phyloP scores from a whole-genome alignment of 192 early-diverging fungal genomes.

The Globomyces pollinis-pini region DNA sequence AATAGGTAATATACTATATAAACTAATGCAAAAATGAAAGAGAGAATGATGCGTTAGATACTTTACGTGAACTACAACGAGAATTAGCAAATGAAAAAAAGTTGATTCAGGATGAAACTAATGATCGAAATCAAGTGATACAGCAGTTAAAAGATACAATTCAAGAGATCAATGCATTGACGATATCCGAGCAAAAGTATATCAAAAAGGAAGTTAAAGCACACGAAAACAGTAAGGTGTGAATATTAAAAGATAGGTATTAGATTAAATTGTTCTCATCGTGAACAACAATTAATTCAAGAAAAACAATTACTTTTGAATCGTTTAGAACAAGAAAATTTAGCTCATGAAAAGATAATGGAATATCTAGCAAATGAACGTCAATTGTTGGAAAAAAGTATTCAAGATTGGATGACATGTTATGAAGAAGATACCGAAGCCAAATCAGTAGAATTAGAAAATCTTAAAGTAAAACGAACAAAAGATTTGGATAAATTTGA shows the following conservation, averaged over 20 bases:
- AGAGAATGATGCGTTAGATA: constrained; percentile 43
- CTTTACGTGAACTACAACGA: constrained; percentile 42
- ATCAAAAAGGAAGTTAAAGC: constrained; percentile 59
- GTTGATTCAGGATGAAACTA: constrained; percentile 47
- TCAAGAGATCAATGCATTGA: constrained; percentile 55
- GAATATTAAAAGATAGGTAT: too few relatives aligned
- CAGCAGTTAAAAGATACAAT: constrained; percentile 61
- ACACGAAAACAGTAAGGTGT: constrained; percentile 51
- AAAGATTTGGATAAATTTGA: constrained; percentile 50
- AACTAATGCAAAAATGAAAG: too few relatives aligned
- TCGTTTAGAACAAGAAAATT: constrained; percentile 36
- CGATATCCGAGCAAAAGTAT: constrained; percentile 52
- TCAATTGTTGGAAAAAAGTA: constrained; percentile 39
- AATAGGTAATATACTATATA: constrained; percentile 25
- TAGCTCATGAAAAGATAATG: constrained; percentile 45
- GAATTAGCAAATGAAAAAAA: constrained; percentile 43
- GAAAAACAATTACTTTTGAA: constrained; percentile 29
- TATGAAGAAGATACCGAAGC: constrained; percentile 59
- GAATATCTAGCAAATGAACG: constrained; percentile 44
- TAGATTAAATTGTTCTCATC: constrained; percentile 27
- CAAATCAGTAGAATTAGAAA: constrained; percentile 43
- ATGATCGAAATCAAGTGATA: constrained; percentile 52
- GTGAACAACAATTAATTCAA: constrained; percentile 26
- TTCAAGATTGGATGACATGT: constrained; percentile 55
- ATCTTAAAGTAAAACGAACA: constrained; percentile 38